Evolutionary conservation across 2,329 filamentous ascomycete species (phyloP), one percentile per base, ranked within the genome.

Genomic region (Apiospora hydei): DNA sequence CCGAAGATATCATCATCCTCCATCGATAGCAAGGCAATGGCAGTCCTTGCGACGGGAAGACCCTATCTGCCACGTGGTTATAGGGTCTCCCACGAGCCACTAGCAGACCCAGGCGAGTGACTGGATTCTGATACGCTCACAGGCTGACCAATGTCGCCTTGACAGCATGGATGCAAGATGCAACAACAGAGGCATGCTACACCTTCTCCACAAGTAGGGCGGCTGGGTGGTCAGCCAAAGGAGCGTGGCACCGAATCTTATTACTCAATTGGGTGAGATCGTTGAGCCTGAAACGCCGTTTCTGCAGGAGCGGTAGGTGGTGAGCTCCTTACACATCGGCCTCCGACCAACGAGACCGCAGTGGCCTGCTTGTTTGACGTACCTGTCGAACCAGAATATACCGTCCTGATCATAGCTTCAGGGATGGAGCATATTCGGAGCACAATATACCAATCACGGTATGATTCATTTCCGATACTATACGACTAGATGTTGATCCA

Each of bases 241-340:
- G 57, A 14, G 30, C 34, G 34, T 64, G 57, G 34, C 57, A 64
- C 34, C 34, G 57, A 64, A 64, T 64, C 57, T 64, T 64, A 64
- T 64, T 18, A 41, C 57, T 64, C 57, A n/a, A 64, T 64, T 64
- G 57, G 57, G 57, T 41, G 57, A 64, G 57, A 64, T 64, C 57
- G 57, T 64, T 64, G n/a, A 41, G 57, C 57, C 57, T 64, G 57
- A 64, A 64, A 64, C 57, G 18, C 34, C 57, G 34, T 64, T 64
- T 10, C 34, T 64, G 57, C 34, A 64, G 57, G 34, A 6, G 21
- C 38, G 57, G 41, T 21, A 41, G 34, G 57, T 41, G 57, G 57
- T 41, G 57, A 38, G 53, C 30, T 21, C 53, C 53, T 61, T 38
- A 16, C 4, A 38, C 30, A 38, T 61, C 53, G 53, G 53, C 30